Percentiles rank a stretch among this genome's conserved stretches.
Evolutionary conservation across 306 rosid species (phyloP).

Genomic region (Vachellia collinsii): DNA sequence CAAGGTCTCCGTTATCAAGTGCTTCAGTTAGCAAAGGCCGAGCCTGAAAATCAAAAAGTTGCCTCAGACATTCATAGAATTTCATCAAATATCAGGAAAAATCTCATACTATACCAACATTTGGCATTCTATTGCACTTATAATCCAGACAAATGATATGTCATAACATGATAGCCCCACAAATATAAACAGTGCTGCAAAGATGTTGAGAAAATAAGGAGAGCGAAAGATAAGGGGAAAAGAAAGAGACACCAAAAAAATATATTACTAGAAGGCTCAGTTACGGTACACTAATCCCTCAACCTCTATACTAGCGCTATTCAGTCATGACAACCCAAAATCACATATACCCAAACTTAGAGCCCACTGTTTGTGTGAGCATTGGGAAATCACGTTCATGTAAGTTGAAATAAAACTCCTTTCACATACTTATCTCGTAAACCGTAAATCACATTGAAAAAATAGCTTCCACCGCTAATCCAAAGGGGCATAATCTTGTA

Average conservation of each 20-base stretch:
- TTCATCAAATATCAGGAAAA: background rate
- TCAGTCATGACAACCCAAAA: background rate
- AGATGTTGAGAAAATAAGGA: background rate
- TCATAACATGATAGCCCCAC: background rate
- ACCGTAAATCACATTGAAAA: too few species aligned
- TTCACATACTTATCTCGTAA: too few species aligned
- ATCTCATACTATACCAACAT: background rate
- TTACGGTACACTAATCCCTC: background rate
- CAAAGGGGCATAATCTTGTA: too few species aligned
- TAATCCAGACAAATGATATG: background rate
- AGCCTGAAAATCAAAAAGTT: conserved; percentile 58
- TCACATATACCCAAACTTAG: background rate
- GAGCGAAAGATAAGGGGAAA: background rate
- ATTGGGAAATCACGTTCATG: too few species aligned
- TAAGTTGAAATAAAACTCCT: too few species aligned
- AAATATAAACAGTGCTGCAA: background rate
- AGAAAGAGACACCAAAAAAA: background rate
- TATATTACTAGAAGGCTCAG: background rate
- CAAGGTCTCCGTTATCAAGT: conserved; percentile 64
- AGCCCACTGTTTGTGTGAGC: too few species aligned
- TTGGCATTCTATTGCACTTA: background rate
- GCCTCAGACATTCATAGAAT: background rate
- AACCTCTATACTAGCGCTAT: background rate
- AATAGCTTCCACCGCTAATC: too few species aligned
- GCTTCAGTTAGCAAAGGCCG: conserved; percentile 75